Conservation (phyloP, 441 rosid genomes). For the Oxalis stricta region DNA sequence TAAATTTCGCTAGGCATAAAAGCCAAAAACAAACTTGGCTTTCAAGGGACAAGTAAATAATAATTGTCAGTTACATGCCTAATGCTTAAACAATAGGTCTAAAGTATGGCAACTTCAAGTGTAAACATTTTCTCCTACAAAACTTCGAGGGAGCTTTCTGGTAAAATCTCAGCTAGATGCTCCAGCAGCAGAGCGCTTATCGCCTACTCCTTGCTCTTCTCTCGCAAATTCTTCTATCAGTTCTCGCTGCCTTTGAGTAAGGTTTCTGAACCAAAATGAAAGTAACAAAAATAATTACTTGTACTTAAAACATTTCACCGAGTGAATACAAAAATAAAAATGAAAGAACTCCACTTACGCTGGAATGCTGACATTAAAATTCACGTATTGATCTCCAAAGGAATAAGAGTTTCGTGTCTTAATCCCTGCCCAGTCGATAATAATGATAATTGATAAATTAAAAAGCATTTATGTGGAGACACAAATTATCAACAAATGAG, state of each 20-base stretch:
- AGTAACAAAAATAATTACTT: no score
- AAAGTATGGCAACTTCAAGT: conserved; percentile 4
- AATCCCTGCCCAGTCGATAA: conserved; percentile 37
- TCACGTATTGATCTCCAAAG: conserved; percentile 80
- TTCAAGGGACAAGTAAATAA: conserved; percentile 1
- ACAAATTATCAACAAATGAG: background rate
- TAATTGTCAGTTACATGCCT: conserved; percentile 7
- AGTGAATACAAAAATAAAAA: background rate
- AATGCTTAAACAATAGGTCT: conserved; percentile 2
- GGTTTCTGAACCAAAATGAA: conserved; percentile 36
- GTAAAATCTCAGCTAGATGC: conserved; percentile 46
- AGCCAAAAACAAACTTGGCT: background rate
- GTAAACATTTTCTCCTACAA: conserved; percentile 11
- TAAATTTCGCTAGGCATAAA: background rate
- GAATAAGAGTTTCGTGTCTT: conserved; percentile 51
- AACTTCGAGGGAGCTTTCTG: conserved; percentile 10
- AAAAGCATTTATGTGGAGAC: background rate
- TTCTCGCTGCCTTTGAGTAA: conserved; percentile 79
- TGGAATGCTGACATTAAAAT: conserved; percentile 82
- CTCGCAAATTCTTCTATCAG: conserved; percentile 85
- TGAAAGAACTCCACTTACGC: no score
- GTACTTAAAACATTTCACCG: no score
- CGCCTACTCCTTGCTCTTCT: conserved; percentile 75
- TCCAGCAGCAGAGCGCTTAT: conserved; percentile 62
- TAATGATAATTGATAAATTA: background rate